Conservation (phyloP, 495 filamentous ascomycete species). For the Penicillium diatomitis region DNA sequence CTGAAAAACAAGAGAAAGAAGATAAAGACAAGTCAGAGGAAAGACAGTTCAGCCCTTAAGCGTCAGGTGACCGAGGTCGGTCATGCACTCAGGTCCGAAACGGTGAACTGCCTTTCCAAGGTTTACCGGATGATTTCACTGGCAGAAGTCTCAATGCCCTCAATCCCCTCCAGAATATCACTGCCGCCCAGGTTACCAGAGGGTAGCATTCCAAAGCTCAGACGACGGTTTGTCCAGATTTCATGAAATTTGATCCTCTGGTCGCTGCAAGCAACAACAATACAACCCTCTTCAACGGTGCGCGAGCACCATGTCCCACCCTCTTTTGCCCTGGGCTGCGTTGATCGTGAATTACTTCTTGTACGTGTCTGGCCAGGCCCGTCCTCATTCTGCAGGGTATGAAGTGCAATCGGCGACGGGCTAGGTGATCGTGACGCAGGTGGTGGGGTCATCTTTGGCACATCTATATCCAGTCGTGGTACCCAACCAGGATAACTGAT, state of each 20-base stretch:
- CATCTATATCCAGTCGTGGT: constrained; percentile 6
- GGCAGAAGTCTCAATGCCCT: constrained; percentile 76
- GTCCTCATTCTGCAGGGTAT: not conserved
- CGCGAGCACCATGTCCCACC: constrained; percentile 46
- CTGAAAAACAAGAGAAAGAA: too few species aligned
- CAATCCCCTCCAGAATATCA: constrained; percentile 75
- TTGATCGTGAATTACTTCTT: constrained; percentile 3
- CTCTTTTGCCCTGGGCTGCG: constrained; percentile 36
- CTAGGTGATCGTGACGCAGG: not conserved
- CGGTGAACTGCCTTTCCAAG: not conserved
- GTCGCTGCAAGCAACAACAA: constrained; percentile 90
- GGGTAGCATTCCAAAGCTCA: constrained; percentile 44
- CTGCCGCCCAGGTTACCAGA: constrained; percentile 73
- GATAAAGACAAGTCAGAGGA: too few species aligned
- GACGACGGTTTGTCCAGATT: constrained; percentile 66
- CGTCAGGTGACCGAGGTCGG: too few species aligned
- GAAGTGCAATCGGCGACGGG: not conserved
- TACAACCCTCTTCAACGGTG: constrained; percentile 75
- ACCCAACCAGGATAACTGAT: constrained; percentile 38
- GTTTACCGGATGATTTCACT: constrained; percentile 32
- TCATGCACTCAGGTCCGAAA: too few species aligned
- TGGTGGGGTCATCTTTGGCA: not conserved
- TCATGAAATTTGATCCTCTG: constrained; percentile 95
- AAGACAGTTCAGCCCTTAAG: too few species aligned
- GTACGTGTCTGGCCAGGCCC: not conserved